phyloP scores from a whole-genome alignment of 345 rosid species.

The Acer campestre region DNA sequence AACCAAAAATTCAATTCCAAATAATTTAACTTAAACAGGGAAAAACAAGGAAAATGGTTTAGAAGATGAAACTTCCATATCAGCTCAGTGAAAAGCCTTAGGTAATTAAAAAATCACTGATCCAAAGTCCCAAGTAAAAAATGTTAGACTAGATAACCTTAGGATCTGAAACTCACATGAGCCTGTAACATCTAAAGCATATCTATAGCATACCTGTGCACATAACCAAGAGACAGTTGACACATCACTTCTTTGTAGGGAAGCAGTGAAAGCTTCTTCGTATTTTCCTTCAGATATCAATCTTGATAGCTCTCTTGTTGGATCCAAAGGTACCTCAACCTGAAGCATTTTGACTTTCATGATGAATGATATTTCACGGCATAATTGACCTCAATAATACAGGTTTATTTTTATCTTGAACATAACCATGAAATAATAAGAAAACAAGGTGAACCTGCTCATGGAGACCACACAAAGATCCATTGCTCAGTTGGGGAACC shows the following conservation, averaged over 20 bases:
- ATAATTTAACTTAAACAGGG: too few relatives aligned
- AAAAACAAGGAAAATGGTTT: too few relatives aligned
- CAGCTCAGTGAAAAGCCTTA: too few relatives aligned
- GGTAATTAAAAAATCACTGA: neutral
- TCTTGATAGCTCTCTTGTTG: conserved; percentile 66
- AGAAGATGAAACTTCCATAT: too few relatives aligned
- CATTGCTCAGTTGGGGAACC: conserved; percentile 62
- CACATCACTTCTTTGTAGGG: conserved; percentile 82
- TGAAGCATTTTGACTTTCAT: conserved; percentile 18
- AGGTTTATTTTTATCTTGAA: conserved; percentile 3
- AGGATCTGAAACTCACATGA: neutral
- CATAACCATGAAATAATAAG: conserved; percentile 1
- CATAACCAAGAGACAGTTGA: conserved; percentile 89
- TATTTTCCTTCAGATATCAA: conserved; percentile 69
- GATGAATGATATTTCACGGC: neutral
- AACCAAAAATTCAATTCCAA: too few relatives aligned
- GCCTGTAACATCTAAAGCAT: neutral
- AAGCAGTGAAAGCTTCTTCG: conserved; percentile 75
- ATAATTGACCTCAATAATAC: neutral
- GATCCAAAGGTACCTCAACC: conserved; percentile 78
- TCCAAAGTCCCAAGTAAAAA: neutral
- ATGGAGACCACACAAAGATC: conserved; percentile 59
- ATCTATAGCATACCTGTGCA: conserved; percentile 55
- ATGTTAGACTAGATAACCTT: neutral
- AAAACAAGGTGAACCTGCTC: conserved; percentile 53